phyloP scores from a whole-genome alignment of 345 rosid genomes.

The Clausena lansium region DNA sequence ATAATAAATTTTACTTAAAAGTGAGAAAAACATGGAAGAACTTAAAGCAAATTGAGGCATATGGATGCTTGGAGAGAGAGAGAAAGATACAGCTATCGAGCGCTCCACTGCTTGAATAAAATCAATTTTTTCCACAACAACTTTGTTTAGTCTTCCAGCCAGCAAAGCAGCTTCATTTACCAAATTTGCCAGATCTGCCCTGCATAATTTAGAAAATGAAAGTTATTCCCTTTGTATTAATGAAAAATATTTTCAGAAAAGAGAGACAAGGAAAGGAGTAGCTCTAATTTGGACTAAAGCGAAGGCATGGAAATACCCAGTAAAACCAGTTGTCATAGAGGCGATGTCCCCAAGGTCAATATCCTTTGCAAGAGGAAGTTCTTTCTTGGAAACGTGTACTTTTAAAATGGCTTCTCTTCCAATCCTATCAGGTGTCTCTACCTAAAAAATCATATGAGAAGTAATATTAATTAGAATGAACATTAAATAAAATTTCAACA shows the following conservation, averaged over 20 bases:
- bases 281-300: neutral
- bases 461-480: conserved; percentile 5
- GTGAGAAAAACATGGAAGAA: neutral
- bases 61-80: neutral
- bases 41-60: neutral
- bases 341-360: conserved; percentile 80
- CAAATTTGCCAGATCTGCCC: conserved; percentile 97
- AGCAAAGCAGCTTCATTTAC: conserved; percentile 98
- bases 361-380: conserved; percentile 76
- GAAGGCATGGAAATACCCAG: conserved; percentile 58
- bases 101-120: conserved; percentile 96
- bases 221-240: neutral
- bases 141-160: conserved; percentile 87
- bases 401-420: conserved; percentile 94
- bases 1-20: neutral
- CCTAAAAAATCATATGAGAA: conserved; percentile 46
- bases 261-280: neutral
- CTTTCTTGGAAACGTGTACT: conserved; percentile 79
- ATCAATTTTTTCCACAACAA: conserved; percentile 71
- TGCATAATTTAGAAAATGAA: conserved; percentile 31
- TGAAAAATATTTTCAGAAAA: neutral
- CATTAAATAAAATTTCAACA: conserved; percentile 8
- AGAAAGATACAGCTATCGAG: conserved; percentile 72
- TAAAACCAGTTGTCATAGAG: conserved; percentile 95
- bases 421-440: conserved; percentile 83